Evolutionary conservation across 495 filamentous ascomycete genomes (phyloP).

Genomic region (Neurospora sp.): DNA sequence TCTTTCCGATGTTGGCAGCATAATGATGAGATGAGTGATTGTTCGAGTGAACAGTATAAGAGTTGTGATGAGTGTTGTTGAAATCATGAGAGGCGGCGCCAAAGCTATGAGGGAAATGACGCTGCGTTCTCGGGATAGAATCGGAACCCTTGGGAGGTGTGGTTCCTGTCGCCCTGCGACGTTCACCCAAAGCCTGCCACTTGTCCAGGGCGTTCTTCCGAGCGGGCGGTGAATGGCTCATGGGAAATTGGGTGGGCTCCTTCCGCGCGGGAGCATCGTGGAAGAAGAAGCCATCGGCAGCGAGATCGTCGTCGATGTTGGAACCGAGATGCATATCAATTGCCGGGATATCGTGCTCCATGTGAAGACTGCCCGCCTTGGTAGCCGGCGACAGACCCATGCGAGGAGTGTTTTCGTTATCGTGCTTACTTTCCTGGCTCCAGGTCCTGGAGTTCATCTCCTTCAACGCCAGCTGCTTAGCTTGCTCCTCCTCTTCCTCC

Average conservation of each 20-base stretch:
- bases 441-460: slow-evolving; percentile 71
- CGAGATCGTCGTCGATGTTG: slow-evolving; percentile 45
- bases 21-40: slow-evolving; percentile 18
- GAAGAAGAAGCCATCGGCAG: slow-evolving; percentile 59
- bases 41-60: slow-evolving; percentile 12
- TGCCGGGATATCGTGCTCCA: slow-evolving; percentile 31
- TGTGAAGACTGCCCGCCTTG: slow-evolving; percentile 30
- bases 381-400: slow-evolving; percentile 42
- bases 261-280: slow-evolving; percentile 45
- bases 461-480: slow-evolving; percentile 51
- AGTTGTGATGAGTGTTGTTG: slow-evolving; percentile 13
- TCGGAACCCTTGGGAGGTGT: slow-evolving; percentile 33
- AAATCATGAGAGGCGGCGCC: slow-evolving; percentile 24
- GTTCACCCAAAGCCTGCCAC: slow-evolving; percentile 77
- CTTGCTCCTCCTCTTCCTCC: slow-evolving; percentile 48
- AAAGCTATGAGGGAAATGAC: slow-evolving; percentile 20
- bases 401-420: slow-evolving; percentile 37
- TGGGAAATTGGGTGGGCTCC: slow-evolving; percentile 23
- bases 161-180: slow-evolving; percentile 54
- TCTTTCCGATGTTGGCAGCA: slow-evolving; percentile 8
- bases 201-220: slow-evolving; percentile 59
- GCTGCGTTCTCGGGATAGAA: slow-evolving; percentile 27
- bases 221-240: slow-evolving; percentile 41
- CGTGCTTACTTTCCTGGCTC: slow-evolving; percentile 62
- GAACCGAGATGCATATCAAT: slow-evolving; percentile 30